Evolutionary conservation across 2,329 filamentous ascomycete species (phyloP).

Genomic region (Fusarium graminum): DNA sequence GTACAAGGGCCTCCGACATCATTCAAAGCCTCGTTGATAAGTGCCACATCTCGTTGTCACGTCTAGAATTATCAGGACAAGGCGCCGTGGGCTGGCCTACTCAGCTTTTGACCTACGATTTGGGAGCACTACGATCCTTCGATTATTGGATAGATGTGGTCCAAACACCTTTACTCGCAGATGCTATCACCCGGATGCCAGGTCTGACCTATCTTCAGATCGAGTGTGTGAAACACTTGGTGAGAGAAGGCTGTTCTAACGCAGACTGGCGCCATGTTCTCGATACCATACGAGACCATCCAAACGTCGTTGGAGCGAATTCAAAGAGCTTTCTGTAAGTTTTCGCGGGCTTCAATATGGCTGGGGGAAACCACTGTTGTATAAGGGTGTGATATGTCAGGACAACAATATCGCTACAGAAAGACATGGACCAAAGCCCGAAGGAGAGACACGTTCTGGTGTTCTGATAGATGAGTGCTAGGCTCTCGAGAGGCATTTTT

Average conservation of each 20-base stretch:
- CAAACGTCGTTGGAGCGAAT: not conserved
- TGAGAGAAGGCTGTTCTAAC: not conserved
- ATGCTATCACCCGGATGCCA: not conserved
- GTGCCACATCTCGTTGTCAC: not conserved
- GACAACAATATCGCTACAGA: not conserved
- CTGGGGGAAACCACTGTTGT: not conserved
- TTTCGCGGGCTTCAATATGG: not conserved
- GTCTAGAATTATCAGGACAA: not conserved
- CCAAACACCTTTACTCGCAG: not conserved
- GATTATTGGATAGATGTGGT: not conserved
- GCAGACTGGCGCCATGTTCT: not conserved
- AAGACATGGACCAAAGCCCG: not conserved
- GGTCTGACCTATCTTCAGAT: not conserved
- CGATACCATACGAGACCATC: slow-evolving; percentile 7
- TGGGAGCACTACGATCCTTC: not conserved
- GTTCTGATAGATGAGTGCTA: not conserved
- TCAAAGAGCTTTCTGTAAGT: not conserved
- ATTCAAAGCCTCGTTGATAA: not conserved
- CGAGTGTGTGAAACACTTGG: not conserved
- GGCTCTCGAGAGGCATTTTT: not conserved
- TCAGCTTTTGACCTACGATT: not conserved
- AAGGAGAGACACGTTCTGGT: not conserved
- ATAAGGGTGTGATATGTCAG: not conserved
- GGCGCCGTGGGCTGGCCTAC: not conserved
- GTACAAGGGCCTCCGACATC: not conserved